Base-by-base conservation (phyloP, 2,329 filamentous ascomycete genomes). In the Aspergillus sp. region DNA sequence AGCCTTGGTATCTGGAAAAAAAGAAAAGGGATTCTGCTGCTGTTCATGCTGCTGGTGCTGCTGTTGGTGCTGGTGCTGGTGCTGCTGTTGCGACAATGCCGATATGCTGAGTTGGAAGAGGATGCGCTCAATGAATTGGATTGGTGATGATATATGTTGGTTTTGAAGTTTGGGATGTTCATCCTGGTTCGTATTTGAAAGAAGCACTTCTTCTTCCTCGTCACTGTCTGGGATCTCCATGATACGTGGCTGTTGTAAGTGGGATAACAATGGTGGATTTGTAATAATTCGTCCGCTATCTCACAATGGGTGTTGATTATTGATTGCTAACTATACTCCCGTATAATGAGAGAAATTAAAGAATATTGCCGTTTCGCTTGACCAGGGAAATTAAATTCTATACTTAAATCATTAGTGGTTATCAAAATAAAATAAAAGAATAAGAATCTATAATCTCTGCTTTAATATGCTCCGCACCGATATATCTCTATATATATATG, bases 1-100 rank as follows among this genome's bases (percentile, higher is more conserved):
- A 6, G 20, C 15, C 15, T 58, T 48, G 35, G 52, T 32, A 33
- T 51, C 43, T 37, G 62, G 45, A 9, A 63, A 54, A 15, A 56
- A 45, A 25, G 63, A 56, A 33, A 67, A 50, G 10, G 62, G 44
- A 7, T 50, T 57, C 9, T 42, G 44, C 7, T 22, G 44, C 32
- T 33, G 37, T 6, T 25, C 13, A n/a, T 20, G 17, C 39, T 42
- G 39, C 1, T 6, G 19, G 1, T 39, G 37, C 1, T 39, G 37
- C 15, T 39, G 37, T 13, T 39, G 37, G n/a, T n/a, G n/a, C n/a
- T n/a, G n/a, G n/a, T 42, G 39, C 1, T 6, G 19, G 1, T 39
- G 37, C 1, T 39, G 37, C 15, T 39, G 37, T 13, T 39, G 37
- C 33, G 33, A 13, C 13, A 7, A 15, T 22, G 37, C 5, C 10